Conservation (phyloP, 108 stramenopile species). For the Seminavis robusta region DNA sequence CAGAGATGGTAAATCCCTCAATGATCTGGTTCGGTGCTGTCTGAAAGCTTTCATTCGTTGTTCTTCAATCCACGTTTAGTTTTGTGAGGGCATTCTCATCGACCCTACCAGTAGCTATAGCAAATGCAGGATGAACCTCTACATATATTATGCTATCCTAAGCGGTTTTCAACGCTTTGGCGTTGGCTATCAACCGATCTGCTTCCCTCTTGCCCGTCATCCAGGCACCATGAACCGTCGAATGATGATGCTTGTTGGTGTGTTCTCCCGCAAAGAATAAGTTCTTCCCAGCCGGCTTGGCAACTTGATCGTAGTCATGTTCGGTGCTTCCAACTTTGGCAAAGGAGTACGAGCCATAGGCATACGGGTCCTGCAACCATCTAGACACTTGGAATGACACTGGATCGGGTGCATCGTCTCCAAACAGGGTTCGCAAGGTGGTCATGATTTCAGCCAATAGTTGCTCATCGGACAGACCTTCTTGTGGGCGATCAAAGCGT, state of each 20-base stretch:
- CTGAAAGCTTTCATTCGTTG: too few species aligned
- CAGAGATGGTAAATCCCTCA: too few species aligned
- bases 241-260: slow-evolving; percentile 13
- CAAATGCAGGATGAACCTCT: too few species aligned
- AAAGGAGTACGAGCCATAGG: slow-evolving; percentile 15
- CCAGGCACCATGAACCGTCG: slow-evolving; percentile 24
- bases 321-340: slow-evolving; percentile 7
- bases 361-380: slow-evolving; percentile 15
- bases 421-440: slow-evolving; percentile 10
- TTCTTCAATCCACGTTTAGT: too few species aligned
- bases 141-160: too few species aligned
- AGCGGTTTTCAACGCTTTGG: too few species aligned
- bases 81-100: too few species aligned
- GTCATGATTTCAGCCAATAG: not conserved
- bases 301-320: slow-evolving; percentile 10
- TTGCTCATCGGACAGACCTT: slow-evolving; percentile 12
- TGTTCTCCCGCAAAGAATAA: slow-evolving; percentile 23
- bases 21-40: too few species aligned
- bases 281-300: not conserved
- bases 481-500: not conserved
- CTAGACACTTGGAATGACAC: slow-evolving; percentile 3
- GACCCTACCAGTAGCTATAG: too few species aligned
- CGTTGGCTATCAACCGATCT: slow-evolving; percentile 11
- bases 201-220: slow-evolving; percentile 16
- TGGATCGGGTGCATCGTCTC: slow-evolving; percentile 6